These are phyloP conservation scores for Fagopyrum homotropicum DNA, from an alignment of 148 eudicot genomes.

Conservation along the genomic window DNA sequence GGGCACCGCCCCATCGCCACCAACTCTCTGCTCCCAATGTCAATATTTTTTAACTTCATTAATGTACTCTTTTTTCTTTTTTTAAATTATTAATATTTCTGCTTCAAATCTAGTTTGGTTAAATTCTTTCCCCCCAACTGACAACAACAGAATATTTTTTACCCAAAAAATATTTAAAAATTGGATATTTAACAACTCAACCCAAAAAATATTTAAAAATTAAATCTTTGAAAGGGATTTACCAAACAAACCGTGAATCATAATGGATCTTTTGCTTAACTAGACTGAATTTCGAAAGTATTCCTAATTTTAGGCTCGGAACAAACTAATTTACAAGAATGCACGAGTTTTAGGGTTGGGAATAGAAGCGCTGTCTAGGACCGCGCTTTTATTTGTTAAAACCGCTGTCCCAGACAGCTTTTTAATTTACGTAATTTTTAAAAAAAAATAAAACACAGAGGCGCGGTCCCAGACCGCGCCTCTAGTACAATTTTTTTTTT, in stretches of 20 bases:
- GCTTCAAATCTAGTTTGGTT: slow-evolving; percentile 1
- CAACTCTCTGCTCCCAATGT: not conserved
- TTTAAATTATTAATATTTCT: not conserved
- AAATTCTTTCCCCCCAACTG: not conserved
- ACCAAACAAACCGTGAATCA: too few species aligned
- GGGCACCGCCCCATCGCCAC: slow-evolving; percentile 12
- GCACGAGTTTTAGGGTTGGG: too few species aligned
- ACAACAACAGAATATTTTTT: not conserved
- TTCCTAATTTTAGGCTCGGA: too few species aligned
- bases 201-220: not conserved
- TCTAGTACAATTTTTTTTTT: too few species aligned
- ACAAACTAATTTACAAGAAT: too few species aligned
- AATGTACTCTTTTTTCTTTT: not conserved
- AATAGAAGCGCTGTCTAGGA: too few species aligned
- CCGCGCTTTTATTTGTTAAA: not conserved
- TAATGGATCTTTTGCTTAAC: too few species aligned
- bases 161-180: not conserved
- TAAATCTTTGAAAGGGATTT: too few species aligned
- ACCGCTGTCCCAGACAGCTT: not conserved
- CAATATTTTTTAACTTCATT: not conserved
- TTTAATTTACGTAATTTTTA: too few species aligned
- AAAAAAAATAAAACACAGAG: too few species aligned
- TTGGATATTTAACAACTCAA: not conserved
- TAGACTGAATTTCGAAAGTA: too few species aligned
- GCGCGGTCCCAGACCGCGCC: too few species aligned